A percentile compares a stretch with the other conserved stretches of the same genome.
phyloP scores from a whole-genome alignment of 1,284 basidiomycete species.

The Ganoderma lucidum region DNA sequence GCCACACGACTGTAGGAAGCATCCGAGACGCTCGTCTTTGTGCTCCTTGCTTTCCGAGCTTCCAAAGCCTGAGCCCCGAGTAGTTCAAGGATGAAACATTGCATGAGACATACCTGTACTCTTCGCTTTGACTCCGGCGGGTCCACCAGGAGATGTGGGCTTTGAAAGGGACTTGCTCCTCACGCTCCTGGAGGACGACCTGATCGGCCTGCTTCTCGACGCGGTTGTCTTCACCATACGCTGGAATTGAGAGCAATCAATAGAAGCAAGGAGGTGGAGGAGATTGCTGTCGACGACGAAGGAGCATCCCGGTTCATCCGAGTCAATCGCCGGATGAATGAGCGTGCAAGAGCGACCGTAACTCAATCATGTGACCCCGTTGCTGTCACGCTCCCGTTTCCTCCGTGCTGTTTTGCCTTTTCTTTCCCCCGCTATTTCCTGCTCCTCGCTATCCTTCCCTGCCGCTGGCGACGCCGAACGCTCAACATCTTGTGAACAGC shows the following conservation, averaged over 20 bases:
- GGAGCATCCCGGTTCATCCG: not conserved
- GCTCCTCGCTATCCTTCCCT: not conserved
- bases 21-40: not conserved
- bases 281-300: conserved; percentile 6
- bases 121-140: not conserved
- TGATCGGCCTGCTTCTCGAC: not conserved
- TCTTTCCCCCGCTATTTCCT: not conserved
- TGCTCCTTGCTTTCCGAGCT: not conserved
- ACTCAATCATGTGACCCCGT: conserved; percentile 10
- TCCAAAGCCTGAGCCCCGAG: not conserved
- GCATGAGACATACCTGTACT: not conserved
- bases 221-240: conserved; percentile 9
- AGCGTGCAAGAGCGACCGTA: not conserved
- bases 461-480: too few relatives aligned
- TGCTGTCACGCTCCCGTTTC: conserved; percentile 4
- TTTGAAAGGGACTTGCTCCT: not conserved
- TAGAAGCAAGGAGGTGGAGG: not conserved
- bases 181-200: too few relatives aligned
- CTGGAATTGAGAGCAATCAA: not conserved
- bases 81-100: too few relatives aligned
- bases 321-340: not conserved
- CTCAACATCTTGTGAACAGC: too few relatives aligned
- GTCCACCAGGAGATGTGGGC: not conserved
- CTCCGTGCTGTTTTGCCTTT: not conserved
- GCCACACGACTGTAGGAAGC: not conserved